Percentiles rank a stretch among this genome's conserved stretches.
These are phyloP conservation scores for Elongisporangium anandrum DNA, from an alignment of 352 stramenopile species.

Conservation along the genomic window DNA sequence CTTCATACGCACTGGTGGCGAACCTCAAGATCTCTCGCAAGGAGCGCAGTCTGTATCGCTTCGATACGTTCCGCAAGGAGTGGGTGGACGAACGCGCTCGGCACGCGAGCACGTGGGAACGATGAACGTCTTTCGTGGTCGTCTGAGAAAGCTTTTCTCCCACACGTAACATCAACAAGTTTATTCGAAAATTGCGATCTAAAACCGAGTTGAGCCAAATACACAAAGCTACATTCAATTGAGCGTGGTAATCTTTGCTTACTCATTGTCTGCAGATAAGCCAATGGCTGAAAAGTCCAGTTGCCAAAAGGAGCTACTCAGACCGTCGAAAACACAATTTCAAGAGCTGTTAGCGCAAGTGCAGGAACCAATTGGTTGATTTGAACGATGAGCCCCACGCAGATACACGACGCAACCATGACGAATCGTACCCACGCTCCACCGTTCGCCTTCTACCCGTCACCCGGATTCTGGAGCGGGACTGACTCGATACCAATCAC, in stretches of 20 bases:
- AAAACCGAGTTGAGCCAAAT: too few species aligned
- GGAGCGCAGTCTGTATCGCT: slow-evolving; percentile 64
- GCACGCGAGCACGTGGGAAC: slow-evolving; percentile 47
- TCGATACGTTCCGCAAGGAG: slow-evolving; percentile 67
- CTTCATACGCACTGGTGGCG: slow-evolving; percentile 23
- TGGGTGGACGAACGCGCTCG: slow-evolving; percentile 71
- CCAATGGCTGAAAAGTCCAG: too few species aligned
- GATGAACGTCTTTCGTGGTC: too few species aligned
- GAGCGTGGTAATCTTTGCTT: too few species aligned
- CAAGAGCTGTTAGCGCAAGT: not conserved
- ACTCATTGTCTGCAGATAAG: too few species aligned
- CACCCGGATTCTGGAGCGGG: not conserved
- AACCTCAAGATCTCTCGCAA: slow-evolving; percentile 67
- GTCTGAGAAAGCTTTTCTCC: too few species aligned
- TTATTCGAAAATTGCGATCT: too few species aligned
- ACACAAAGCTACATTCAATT: too few species aligned
- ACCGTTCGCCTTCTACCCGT: not conserved
- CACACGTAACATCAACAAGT: too few species aligned
- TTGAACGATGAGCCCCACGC: not conserved
- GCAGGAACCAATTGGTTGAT: not conserved
- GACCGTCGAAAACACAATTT: not conserved
- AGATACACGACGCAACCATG: not conserved
- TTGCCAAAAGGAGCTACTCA: too few species aligned
- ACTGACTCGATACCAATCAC: not conserved
- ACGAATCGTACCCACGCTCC: not conserved